phyloP scores from a whole-genome alignment of 345 rosid genomes.

The Eucalyptus regnans region DNA sequence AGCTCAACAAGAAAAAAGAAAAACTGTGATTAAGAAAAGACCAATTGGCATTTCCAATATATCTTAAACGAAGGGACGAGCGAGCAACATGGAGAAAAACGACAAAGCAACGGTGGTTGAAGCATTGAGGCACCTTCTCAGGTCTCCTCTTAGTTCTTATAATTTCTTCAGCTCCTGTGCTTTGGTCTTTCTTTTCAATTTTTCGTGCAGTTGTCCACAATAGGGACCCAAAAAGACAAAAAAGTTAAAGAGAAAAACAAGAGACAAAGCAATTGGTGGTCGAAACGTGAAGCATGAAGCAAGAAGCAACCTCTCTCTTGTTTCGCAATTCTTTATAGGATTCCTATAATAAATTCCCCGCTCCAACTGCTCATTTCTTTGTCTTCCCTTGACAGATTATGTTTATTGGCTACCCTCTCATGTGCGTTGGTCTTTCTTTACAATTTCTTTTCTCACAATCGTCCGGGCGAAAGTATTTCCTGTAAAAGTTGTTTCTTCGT shows the following conservation, averaged over 20 bases:
- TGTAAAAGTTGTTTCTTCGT: background rate
- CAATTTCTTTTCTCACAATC: background rate
- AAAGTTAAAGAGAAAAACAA: no score
- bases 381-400: background rate
- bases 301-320: no score
- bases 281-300: background rate
- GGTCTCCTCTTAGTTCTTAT: background rate
- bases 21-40: no score
- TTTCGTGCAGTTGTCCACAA: background rate
- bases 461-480: background rate
- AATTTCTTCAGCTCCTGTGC: background rate
- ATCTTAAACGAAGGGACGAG: background rate
- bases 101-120: background rate
- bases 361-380: background rate
- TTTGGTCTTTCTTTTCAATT: background rate
- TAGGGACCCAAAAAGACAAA: background rate
- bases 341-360: no score
- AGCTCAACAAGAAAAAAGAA: rapidly evolving
- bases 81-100: background rate
- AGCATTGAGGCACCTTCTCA: background rate
- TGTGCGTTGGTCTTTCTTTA: background rate
- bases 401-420: background rate
- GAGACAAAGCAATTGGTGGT: background rate
- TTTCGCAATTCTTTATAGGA: no score
- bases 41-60: background rate